Base-by-base conservation (phyloP, 306 rosid genomes). In the Begonia fuchsioides region DNA sequence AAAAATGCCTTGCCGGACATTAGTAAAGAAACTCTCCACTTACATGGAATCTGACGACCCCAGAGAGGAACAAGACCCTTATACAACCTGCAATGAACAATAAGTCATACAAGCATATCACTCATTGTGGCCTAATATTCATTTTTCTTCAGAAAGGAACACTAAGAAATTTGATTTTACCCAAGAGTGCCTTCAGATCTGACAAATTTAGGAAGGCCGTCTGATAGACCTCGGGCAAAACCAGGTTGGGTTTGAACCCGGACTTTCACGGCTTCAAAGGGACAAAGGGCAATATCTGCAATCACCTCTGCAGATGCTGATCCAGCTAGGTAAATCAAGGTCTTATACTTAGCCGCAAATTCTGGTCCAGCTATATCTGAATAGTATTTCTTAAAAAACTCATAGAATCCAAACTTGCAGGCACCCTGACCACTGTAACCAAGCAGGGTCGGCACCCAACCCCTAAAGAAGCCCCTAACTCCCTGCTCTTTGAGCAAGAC, bases 381-480 rank as follows among this genome's bases (percentile, higher is more conserved):
- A 57, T 82, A 85, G 67, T 79, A 85, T 75, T 85, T 92, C 82
- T 92, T 92, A 59, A 92, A 85, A 68, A 75, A 92, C 60, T 92
- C 98, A 12, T 92, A 92, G 71, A 85, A 85, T 32, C 98, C 98
- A 56, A 69, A 85, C 64, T 92, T 92, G 86, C 94, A 85, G 55
- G 96, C 98, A 71, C 98, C 96, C 76, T 92, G 98, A 39, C 86
- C 96, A 75, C 98, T 82, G 76, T 92, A 85, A 69, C 98, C 98
- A 16, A 92, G 75, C 61, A 92, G 68, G 44, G 98, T 92, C 14
- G 98, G 98, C 38, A 74, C 94, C 98, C 98, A 85, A n/a, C 98
- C 98, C 63, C 87, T 71, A 75, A 82, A 85, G 68, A 92, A 78
- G 13, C 98, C 98, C 53, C 52, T 75, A 6, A 68, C n/a, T 11